Evolutionary conservation across 2,329 filamentous ascomycete species (phyloP), one percentile per base, ranked within the genome.

Genomic region (Venturiaceae sp.): DNA sequence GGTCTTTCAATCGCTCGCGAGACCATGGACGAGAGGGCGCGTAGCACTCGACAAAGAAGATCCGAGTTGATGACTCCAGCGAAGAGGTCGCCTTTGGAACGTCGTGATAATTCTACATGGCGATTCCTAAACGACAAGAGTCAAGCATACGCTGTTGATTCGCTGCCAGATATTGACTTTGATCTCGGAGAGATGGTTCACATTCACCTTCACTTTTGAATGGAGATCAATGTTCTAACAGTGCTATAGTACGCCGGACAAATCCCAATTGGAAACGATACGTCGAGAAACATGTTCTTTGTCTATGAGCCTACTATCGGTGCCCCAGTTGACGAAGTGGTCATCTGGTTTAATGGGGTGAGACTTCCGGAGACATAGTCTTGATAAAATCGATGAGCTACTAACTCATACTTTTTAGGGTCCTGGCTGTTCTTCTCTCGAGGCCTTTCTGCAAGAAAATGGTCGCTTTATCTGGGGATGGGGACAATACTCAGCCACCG

Each of bases 321-420:
- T n/a, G 62, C 57, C 16, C 62, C 63, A 8, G 59, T 62, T 14
- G 60, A 65, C 33, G 63, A 63, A 33, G 57, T 65, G 21, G 63
- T 61, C 32, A 63, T 65, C 16, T 65, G 61, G 63, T 61, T 64
- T 16, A 64, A 64, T 46, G 62, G 62, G 14, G 62, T 60, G n/a
- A n/a, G n/a, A n/a, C n/a, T n/a, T n/a, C n/a, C n/a, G n/a, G n/a
- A n/a, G n/a, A n/a, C n/a, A n/a, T n/a, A n/a, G n/a, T n/a, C n/a
- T n/a, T n/a, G n/a, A n/a, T 8, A n/a, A n/a, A n/a, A n/a, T 59
- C 58, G 4, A 39, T 13, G 16, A 14, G 11, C 13, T 11, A 11
- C 14, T 52, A 60, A 57, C n/a, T n/a, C n/a, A n/a, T n/a, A n/a
- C n/a, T n/a, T n/a, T n/a, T n/a, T n/a, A n/a, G n/a, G 44, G 57